Conservation (phyloP, 331 rosid species). For the Ulmus americana region DNA sequence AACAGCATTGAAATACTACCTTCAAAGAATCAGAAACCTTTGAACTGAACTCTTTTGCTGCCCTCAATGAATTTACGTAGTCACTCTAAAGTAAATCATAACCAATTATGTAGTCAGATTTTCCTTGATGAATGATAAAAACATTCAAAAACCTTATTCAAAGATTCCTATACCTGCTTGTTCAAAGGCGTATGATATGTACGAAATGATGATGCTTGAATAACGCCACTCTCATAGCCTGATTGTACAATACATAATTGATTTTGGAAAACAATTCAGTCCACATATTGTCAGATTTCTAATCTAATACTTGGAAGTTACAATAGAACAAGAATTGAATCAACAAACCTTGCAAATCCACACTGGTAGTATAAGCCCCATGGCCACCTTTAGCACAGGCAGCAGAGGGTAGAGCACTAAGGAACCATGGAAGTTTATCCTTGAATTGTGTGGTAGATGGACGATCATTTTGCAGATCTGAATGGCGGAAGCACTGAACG, state of each 20-base stretch:
- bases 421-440: slow-evolving; percentile 95
- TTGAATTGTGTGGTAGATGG: slow-evolving; percentile 78
- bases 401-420: slow-evolving; percentile 85
- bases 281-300: not conserved
- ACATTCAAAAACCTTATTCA: slow-evolving; percentile 13
- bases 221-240: slow-evolving; percentile 69
- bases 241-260: slow-evolving; percentile 20
- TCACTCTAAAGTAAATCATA: slow-evolving; percentile 49
- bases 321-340: slow-evolving; percentile 6
- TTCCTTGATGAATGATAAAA: slow-evolving; percentile 15
- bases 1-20: slow-evolving; percentile 37
- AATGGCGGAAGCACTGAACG: slow-evolving; percentile 83
- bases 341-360: slow-evolving; percentile 71
- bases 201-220: slow-evolving; percentile 90
- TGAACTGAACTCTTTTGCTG: slow-evolving; percentile 86
- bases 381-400: slow-evolving; percentile 99
- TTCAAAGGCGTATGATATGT: slow-evolving; percentile 93
- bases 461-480: slow-evolving; percentile 61
- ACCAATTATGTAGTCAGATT: slow-evolving; percentile 15
- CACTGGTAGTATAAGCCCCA: slow-evolving; percentile 93
- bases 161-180: slow-evolving; percentile 58
- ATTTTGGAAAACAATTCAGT: slow-evolving; percentile 2
- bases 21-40: slow-evolving; percentile 80
- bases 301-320: not conserved
- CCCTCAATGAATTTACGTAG: slow-evolving; percentile 85